Conservation (phyloP, 306 rosid genomes). For the Argentina anserina region DNA sequence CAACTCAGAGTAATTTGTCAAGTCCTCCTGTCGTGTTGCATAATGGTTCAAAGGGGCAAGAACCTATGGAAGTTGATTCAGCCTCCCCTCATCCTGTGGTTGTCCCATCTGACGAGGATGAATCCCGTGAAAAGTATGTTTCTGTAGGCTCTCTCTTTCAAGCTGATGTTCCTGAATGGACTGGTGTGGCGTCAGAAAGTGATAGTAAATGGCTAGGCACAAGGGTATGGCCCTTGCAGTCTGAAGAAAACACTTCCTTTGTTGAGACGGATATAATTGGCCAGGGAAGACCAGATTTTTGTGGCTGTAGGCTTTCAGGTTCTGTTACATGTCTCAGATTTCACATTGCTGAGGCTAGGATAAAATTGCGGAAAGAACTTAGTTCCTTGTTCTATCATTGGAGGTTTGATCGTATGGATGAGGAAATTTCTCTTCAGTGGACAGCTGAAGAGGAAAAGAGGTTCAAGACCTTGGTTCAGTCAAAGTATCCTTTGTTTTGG, state of each 20-base stretch:
- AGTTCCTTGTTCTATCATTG: constrained; percentile 60
- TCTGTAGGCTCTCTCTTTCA: constrained; percentile 50
- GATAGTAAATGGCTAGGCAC: constrained; percentile 80
- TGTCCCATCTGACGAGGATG: constrained; percentile 27
- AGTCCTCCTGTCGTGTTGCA: constrained; percentile 29
- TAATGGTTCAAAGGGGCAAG: constrained; percentile 28
- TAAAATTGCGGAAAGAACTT: constrained; percentile 68
- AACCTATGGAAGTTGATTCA: constrained; percentile 17
- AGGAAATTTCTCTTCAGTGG: constrained; percentile 87
- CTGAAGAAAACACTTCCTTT: constrained; percentile 10
- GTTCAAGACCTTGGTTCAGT: constrained; percentile 55
- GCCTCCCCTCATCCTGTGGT: not conserved
- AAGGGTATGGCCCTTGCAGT: constrained; percentile 48
- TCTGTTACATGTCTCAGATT: constrained; percentile 75
- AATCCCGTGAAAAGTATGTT: constrained; percentile 32
- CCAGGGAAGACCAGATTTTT: constrained; percentile 48
- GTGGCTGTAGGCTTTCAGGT: constrained; percentile 54
- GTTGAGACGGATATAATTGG: constrained; percentile 28
- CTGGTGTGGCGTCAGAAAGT: constrained; percentile 55
- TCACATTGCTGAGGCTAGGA: constrained; percentile 76
- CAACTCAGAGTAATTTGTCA: constrained; percentile 22
- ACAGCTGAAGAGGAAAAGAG: constrained; percentile 58
- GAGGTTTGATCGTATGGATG: constrained; percentile 78
- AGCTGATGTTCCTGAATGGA: constrained; percentile 76
- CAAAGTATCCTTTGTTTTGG: constrained; percentile 34